Evolutionary conservation across 371 early-diverging fungal genomes (phyloP).

Genomic region (Mortierella sp.): DNA sequence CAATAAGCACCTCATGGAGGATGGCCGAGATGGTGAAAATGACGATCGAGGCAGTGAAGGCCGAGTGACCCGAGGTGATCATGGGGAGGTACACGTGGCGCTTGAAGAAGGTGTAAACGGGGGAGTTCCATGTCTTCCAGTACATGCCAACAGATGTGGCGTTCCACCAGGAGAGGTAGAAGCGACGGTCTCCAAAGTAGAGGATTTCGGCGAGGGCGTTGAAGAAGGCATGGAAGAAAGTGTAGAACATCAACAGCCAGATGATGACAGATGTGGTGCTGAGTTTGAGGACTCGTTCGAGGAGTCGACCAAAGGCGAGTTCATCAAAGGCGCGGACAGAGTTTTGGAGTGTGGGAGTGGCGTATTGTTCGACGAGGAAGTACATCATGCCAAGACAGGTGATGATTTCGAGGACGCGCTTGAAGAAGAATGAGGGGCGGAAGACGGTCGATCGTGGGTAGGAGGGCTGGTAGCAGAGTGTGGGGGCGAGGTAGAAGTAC

Average conservation of each 20-base stretch:
- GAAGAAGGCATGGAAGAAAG: conserved; percentile 88
- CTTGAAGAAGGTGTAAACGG: conserved; percentile 90
- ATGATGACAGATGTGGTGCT: conserved; percentile 84
- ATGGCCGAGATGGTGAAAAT: conserved; percentile 90
- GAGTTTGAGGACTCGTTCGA: conserved; percentile 91
- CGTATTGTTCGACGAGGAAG: conserved; percentile 86
- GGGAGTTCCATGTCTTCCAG: conserved; percentile 94
- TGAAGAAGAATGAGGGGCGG: conserved; percentile 82
- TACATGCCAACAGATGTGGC: conserved; percentile 85
- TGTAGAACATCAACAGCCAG: conserved; percentile 94
- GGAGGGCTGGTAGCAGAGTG: conserved; percentile 90
- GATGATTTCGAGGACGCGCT: conserved; percentile 80
- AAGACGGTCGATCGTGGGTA: conserved; percentile 85
- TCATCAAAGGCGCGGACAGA: conserved; percentile 83
- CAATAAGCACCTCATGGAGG: conserved; percentile 90
- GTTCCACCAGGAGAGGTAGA: conserved; percentile 96
- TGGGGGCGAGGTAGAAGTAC: conserved; percentile 90
- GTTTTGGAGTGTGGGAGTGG: conserved; percentile 88
- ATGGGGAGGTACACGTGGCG: conserved; percentile 90
- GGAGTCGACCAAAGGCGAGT: conserved; percentile 72
- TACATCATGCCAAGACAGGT: conserved; percentile 82
- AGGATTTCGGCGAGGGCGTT: conserved; percentile 88
- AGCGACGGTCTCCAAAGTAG: conserved; percentile 92
- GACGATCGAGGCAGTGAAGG: conserved; percentile 68
- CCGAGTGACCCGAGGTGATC: conserved; percentile 66